Evolutionary conservation across 176 grass and related monocot genomes (phyloP).

Genomic region (bread wheat (Triticum aestivum)): IWGSC_CS_RefSeq_v2.1 NC_057796.1:373867649-373868148

Average conservation of each 20-base stretch:
- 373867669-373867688: slow-evolving; percentile 23
- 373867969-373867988: background rate
- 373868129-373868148: slow-evolving; percentile 89
- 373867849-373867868: slow-evolving; percentile 99
- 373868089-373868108: slow-evolving; percentile 25
- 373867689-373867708: background rate
- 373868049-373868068: background rate
- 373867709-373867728: background rate
- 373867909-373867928: slow-evolving; percentile 25
- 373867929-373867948: background rate
- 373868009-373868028: background rate
- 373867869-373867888: slow-evolving; percentile 96
- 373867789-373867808: slow-evolving; percentile 76
- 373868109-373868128: slow-evolving; percentile 69
- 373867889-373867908: slow-evolving; percentile 45
- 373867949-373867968: background rate
- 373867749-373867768: background rate
- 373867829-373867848: slow-evolving; percentile 99
- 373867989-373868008: background rate
- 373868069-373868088: background rate
- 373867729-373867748: background rate
- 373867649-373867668: slow-evolving; percentile 9
- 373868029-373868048: background rate
- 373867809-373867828: slow-evolving; percentile 98
- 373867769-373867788: slow-evolving; percentile 81